These are phyloP conservation scores for Glycine tomentella DNA, from an alignment of 306 rosid species.

Conservation along the genomic window DNA sequence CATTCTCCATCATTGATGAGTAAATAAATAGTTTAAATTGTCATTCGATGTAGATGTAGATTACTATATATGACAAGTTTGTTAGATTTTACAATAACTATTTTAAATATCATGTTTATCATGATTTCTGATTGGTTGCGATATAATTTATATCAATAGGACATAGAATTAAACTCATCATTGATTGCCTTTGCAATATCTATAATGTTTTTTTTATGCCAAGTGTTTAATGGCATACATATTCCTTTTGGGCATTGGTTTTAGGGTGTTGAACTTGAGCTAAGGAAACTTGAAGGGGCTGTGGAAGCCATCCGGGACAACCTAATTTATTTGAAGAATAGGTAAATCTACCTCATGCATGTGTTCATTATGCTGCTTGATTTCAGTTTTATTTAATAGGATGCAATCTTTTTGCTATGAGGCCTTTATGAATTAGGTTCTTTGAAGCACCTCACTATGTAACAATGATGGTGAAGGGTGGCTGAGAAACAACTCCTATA, in stretches of 20 bases:
- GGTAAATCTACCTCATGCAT: conserved; percentile 49
- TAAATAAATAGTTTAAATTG: no score
- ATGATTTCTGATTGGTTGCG: no score
- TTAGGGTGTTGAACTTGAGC: conserved; percentile 72
- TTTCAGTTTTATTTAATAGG: conserved; percentile 3
- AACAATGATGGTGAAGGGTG: background rate
- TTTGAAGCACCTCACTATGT: background rate
- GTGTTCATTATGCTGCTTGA: background rate
- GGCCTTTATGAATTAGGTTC: no score
- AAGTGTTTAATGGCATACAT: no score
- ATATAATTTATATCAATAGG: no score
- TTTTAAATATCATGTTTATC: no score
- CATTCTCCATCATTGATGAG: no score
- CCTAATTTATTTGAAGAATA: conserved; percentile 54
- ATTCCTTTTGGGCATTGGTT: conserved; percentile 23
- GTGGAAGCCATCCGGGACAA: conserved; percentile 65
- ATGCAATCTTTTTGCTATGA: conserved; percentile 34
- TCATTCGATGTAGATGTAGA: no score
- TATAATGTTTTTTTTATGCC: no score
- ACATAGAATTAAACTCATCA: no score
- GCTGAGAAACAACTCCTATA: no score
- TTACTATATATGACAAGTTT: background rate
- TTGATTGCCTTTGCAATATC: background rate
- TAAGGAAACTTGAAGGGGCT: conserved; percentile 64
- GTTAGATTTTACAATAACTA: no score